Evolutionary conservation across 2,329 filamentous ascomycete genomes (phyloP), one percentile per base, ranked within the genome.

Genomic region (Cladosporium colombiae): DNA sequence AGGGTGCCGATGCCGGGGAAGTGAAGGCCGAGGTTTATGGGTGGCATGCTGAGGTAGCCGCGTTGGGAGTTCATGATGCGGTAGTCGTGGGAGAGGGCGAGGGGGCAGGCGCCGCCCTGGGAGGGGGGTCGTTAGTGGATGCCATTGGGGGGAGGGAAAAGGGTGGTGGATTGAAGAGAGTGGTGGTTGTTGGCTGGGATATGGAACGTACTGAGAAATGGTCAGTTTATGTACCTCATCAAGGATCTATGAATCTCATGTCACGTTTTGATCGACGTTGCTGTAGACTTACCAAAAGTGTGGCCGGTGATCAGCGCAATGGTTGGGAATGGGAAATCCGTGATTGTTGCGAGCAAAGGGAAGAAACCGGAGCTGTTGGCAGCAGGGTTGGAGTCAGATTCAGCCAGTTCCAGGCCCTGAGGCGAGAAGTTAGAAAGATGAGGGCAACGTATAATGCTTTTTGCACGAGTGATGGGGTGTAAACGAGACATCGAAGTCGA

Each of bases 1-100:
- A 86, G 76, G 3, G 79, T 76, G 4, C 84, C 84, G 57, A 86
- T 85, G 11, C 84, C 84, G 16, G 82, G 81, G 66, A 86, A 86
- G 68, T 85, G 83, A 31, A 86, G 74, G 5, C 84, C 84, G 1
- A 86, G 78, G 64, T 86, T 80, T 0, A 86, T 82, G 0, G 84
- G 84, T 0, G 84, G 84, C 81, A 83, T 83, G 65, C 75, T 81
- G 62, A 83, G 73, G 72, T 81, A 83, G 40, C 81, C 81, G 18
- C 81, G 78, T 56, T 77, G 73, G 52, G 74, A 74, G 70, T 83
- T 83, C 81, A 83, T 83, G 55, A 83, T 75, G 14, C 81, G 77
- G 70, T 83, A 83, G 70, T 83, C 81, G 65, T 82, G 81, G 33
- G 76, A 76, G 5, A 83, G 71, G 0, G 80, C 80, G 53, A 83